phyloP scores from a whole-genome alignment of 352 stramenopile genomes.

The Aphanomyces invadans region DNA sequence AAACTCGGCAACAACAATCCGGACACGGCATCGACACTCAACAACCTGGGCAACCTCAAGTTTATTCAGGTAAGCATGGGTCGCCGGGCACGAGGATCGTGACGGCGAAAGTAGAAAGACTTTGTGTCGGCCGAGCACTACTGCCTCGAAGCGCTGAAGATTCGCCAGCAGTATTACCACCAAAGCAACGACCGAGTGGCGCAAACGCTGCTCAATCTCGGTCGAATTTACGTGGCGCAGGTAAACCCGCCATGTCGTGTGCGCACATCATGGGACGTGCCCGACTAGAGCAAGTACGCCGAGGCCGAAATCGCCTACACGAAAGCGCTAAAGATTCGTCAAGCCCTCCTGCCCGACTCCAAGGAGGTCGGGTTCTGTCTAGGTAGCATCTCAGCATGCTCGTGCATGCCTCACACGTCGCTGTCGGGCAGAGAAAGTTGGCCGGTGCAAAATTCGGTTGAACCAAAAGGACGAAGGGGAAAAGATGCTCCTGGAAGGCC shows the following conservation, averaged over 20 bases:
- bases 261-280: not conserved
- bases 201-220: constrained; percentile 71
- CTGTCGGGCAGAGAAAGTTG: constrained; percentile 58
- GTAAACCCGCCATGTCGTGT: constrained; percentile 22
- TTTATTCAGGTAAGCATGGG: constrained; percentile 38
- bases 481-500: constrained; percentile 14
- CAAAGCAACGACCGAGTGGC: constrained; percentile 62
- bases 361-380: constrained; percentile 71
- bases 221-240: constrained; percentile 69
- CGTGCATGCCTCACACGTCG: not conserved
- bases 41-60: constrained; percentile 82
- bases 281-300: constrained; percentile 45
- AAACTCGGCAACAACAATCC: constrained; percentile 69
- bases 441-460: constrained; percentile 53
- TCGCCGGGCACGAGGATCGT: not conserved
- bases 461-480: constrained; percentile 58
- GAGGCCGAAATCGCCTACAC: constrained; percentile 58
- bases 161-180: constrained; percentile 71
- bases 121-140: constrained; percentile 41
- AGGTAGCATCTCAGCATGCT: constrained; percentile 29
- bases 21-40: constrained; percentile 68
- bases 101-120: constrained; percentile 7
- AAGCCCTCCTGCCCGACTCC: constrained; percentile 62
- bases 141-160: constrained; percentile 67
- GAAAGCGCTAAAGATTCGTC: constrained; percentile 63